Base-by-base conservation (phyloP, 1,139 yeast genomes). In the Hemisphaericaspora lyxosophila region DNA sequence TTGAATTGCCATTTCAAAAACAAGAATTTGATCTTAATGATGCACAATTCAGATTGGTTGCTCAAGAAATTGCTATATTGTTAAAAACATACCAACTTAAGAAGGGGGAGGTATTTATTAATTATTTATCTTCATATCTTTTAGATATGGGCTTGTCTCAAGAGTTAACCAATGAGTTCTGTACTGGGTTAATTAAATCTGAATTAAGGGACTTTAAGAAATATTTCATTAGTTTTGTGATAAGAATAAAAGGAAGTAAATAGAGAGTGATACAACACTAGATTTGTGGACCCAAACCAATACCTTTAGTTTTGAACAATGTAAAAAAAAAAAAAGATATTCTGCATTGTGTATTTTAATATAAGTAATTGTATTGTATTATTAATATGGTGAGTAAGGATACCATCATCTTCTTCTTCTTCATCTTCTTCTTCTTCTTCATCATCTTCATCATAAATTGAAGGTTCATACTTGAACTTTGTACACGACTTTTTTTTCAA, bases 1-100 rank as follows among this genome's bases (percentile, higher is more conserved):
- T 89, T 66, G 95, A 87, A 55, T 67, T 89, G 36, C 89, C 96
- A 8, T 82, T 87, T 53, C 82, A 84, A 50, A 78, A 82, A 33
- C 74, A 68, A 32, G 74, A 75, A 25, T 81, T 82, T 49, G 78
- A 84, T 52, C 65, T 82, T 37, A 77, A 79, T 47, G 96, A 89
- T 55, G 95, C 95, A 3, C 90, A 86, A 54, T 78, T 76, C 50
- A 75, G 94, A 51, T 69, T 81, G 38, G 73, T 86, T 32, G 82
- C 89, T 3, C 79, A 80, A 44, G 98, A 92, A 52, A 68, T 88
- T 8, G 81, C 95, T 0, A 67, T 78, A 29, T 66, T 89, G 28
- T 76, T 90, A 54, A 84, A 81, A 50, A 71, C 83, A 4, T 70
- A 86, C 47, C 83, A 76, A 63, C 48, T 62, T 37, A 55, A 52